phyloP scores from a whole-genome alignment of 2,329 filamentous ascomycete genomes.

The Furcasterigmium furcatum region DNA sequence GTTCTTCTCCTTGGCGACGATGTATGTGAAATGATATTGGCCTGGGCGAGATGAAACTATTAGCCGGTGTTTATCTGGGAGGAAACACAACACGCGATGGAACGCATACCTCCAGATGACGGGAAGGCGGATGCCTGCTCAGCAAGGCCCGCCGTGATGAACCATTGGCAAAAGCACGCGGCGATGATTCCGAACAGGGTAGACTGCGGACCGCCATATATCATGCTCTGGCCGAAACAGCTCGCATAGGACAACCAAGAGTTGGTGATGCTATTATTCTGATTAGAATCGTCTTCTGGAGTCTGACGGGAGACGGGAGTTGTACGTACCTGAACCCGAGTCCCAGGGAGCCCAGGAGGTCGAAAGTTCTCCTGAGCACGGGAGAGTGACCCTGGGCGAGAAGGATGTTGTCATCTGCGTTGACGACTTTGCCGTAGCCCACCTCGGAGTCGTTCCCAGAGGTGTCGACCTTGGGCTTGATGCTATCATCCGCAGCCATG shows the following conservation, averaged over 20 bases:
- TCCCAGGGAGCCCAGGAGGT: slow-evolving; percentile 10
- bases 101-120: slow-evolving; percentile 5
- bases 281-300: not conserved
- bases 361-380: slow-evolving; percentile 11
- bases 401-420: slow-evolving; percentile 11
- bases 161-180: slow-evolving; percentile 14
- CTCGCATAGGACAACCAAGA: slow-evolving; percentile 12
- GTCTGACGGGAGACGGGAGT: too few relatives aligned
- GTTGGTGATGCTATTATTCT: slow-evolving; percentile 12
- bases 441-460: slow-evolving; percentile 2
- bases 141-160: slow-evolving; percentile 12
- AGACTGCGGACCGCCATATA: slow-evolving; percentile 12
- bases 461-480: not conserved
- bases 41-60: too few relatives aligned
- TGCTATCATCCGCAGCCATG: too few relatives aligned
- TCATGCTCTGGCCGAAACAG: slow-evolving; percentile 11
- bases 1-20: slow-evolving; percentile 12
- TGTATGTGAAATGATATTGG: slow-evolving; percentile 15
- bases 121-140: slow-evolving; percentile 14
- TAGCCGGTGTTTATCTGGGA: too few relatives aligned
- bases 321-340: slow-evolving; percentile 4
- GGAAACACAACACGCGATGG: too few relatives aligned
- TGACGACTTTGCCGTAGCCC: slow-evolving; percentile 3
- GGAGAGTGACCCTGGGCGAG: slow-evolving; percentile 12
- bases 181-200: slow-evolving; percentile 13